These are phyloP conservation scores for Fusarium temperatum DNA, from an alignment of 2,329 filamentous ascomycete species.

Conservation along the genomic window DNA sequence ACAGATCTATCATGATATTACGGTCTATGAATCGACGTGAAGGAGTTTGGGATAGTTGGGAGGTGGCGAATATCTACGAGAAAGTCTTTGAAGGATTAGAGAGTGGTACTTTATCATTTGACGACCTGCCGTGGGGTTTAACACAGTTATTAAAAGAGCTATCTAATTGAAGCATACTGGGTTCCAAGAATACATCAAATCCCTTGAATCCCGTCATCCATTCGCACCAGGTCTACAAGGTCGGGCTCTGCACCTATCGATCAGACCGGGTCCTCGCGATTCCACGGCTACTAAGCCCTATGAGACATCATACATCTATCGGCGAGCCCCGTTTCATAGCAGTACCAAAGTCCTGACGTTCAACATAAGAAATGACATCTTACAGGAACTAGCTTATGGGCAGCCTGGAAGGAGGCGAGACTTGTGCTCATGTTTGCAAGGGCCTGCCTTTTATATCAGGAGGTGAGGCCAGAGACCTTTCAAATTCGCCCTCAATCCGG, in stretches of 20 bases:
- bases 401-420: not conserved
- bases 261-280: not conserved
- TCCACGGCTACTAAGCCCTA: not conserved
- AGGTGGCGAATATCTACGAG: slow-evolving; percentile 26
- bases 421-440: not conserved
- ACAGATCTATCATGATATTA: slow-evolving; percentile 13
- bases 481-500: not conserved
- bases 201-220: not conserved
- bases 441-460: not conserved
- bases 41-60: slow-evolving; percentile 38
- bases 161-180: no score
- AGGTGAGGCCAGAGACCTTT: not conserved
- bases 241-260: not conserved
- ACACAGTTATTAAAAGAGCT: not conserved
- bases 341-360: not conserved
- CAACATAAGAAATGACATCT: not conserved
- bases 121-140: not conserved
- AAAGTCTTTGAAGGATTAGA: slow-evolving; percentile 14
- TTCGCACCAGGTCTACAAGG: not conserved
- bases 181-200: not conserved
- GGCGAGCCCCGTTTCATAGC: not conserved
- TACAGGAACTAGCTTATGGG: not conserved
- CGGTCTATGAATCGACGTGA: slow-evolving; percentile 24
- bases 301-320: not conserved
- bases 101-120: not conserved